phyloP scores from a whole-genome alignment of 805 yeast species.

The Saccharomycopsis microspora region DNA sequence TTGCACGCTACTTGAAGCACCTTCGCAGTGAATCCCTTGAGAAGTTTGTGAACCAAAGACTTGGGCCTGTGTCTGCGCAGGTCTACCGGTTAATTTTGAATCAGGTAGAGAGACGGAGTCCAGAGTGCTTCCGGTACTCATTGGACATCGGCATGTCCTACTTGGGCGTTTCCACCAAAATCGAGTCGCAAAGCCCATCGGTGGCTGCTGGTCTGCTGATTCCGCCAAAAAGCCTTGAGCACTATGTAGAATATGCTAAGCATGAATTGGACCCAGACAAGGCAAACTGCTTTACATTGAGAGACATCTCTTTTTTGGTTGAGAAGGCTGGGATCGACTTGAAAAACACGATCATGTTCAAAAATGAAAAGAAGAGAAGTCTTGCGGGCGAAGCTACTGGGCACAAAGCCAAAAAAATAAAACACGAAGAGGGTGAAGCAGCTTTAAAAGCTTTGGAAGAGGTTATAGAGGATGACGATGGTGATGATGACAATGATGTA shows the following conservation, averaged over 20 bases:
- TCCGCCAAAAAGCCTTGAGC: slow-evolving; percentile 8
- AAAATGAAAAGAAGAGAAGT: slow-evolving; percentile 20
- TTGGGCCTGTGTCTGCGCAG: slow-evolving; percentile 58
- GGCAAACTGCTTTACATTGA: slow-evolving; percentile 4
- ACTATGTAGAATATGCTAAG: slow-evolving; percentile 11
- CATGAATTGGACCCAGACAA: slow-evolving; percentile 4
- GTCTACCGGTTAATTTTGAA: slow-evolving; percentile 50
- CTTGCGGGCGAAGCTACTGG: slow-evolving; percentile 22
- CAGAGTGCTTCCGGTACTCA: slow-evolving; percentile 22
- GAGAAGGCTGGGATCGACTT: slow-evolving; percentile 4
- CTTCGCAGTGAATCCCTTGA: slow-evolving; percentile 55
- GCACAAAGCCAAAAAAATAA: slow-evolving; percentile 20
- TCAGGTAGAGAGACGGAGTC: slow-evolving; percentile 46
- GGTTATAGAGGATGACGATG: slow-evolving; percentile 21
- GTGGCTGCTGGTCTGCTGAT: slow-evolving; percentile 4
- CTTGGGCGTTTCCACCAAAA: neutral
- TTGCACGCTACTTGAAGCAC: slow-evolving; percentile 55
- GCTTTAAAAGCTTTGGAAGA: slow-evolving; percentile 20
- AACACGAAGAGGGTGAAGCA: slow-evolving; percentile 17
- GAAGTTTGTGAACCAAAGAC: slow-evolving; percentile 48
- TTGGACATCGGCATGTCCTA: slow-evolving; percentile 24
- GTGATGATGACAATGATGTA: slow-evolving; percentile 21
- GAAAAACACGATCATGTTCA: slow-evolving; percentile 8
- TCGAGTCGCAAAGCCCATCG: neutral
- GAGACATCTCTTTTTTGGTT: slow-evolving; percentile 10